These are phyloP conservation scores for Metroxylon sagu DNA, from an alignment of 176 grass and related monocot genomes.

Conservation along the genomic window DNA sequence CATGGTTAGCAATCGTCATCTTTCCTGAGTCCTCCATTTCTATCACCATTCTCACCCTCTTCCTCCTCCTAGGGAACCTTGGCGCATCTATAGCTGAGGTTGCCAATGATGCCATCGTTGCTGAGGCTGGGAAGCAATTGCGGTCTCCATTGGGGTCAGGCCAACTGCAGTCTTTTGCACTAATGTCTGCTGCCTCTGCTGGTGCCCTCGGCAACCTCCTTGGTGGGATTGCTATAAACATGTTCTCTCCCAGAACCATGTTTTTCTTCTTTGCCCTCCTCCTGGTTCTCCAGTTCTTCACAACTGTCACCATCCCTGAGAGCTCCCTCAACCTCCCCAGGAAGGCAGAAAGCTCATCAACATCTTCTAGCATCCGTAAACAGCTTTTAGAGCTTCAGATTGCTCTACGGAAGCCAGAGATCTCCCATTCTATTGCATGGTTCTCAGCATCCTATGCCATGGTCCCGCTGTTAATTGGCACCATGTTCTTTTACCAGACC, in stretches of 20 bases:
- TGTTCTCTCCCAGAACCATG: constrained; percentile 59
- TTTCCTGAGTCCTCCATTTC: constrained; percentile 51
- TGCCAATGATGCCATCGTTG: constrained; percentile 95
- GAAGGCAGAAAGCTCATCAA: constrained; percentile 30
- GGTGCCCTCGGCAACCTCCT: constrained; percentile 83
- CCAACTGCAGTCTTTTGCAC: constrained; percentile 87
- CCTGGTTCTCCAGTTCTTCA: constrained; percentile 58
- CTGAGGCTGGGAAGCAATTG: constrained; percentile 55
- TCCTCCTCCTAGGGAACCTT: constrained; percentile 95
- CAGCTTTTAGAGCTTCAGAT: constrained; percentile 61
- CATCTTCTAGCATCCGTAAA: constrained; percentile 39
- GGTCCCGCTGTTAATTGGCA: constrained; percentile 68
- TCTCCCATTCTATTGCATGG: constrained; percentile 55
- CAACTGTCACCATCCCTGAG: constrained; percentile 58
- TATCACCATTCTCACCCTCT: constrained; percentile 46
- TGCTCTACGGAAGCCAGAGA: constrained; percentile 58
- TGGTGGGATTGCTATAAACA: constrained; percentile 70
- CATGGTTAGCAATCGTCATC: constrained; percentile 71
- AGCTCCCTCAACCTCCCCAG: constrained; percentile 74
- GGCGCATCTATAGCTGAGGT: constrained; percentile 94
- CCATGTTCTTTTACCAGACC: constrained; percentile 99
- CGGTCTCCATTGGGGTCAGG: constrained; percentile 40
- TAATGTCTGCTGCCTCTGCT: constrained; percentile 71
- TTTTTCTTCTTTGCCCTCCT: constrained; percentile 70
- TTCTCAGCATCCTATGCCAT: constrained; percentile 67